phyloP scores from a whole-genome alignment of 805 yeast species.

The Nakazawaea laoshanensis region DNA sequence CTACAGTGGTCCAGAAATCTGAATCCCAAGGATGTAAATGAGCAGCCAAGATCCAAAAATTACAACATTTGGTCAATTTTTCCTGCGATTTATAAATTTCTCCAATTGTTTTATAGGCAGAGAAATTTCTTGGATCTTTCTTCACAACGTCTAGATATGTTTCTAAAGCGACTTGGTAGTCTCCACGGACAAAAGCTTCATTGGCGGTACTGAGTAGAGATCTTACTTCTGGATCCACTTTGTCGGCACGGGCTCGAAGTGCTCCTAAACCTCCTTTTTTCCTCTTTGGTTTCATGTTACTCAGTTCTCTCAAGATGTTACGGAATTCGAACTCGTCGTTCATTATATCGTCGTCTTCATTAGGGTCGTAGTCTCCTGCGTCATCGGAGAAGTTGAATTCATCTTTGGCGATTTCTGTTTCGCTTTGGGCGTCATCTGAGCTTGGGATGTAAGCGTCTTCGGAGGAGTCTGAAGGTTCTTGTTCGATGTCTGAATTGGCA shows the following conservation, averaged over 20 bases:
- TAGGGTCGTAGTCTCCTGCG: slow-evolving; percentile 15
- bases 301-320: slow-evolving; percentile 61
- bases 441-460: too few relatives aligned
- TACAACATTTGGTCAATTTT: slow-evolving; percentile 61
- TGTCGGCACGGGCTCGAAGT: slow-evolving; percentile 28
- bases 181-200: slow-evolving; percentile 65
- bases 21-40: slow-evolving; percentile 68
- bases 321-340: slow-evolving; percentile 40
- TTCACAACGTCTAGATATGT: slow-evolving; percentile 64
- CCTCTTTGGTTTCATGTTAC: slow-evolving; percentile 47
- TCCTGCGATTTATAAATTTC: slow-evolving; percentile 71
- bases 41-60: slow-evolving; percentile 77
- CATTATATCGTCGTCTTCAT: slow-evolving; percentile 22
- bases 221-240: slow-evolving; percentile 66
- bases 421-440: slow-evolving; percentile 13
- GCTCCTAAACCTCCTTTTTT: slow-evolving; percentile 21
- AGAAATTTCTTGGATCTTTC: slow-evolving; percentile 66
- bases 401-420: slow-evolving; percentile 6
- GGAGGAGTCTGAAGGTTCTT: too few relatives aligned
- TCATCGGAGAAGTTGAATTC: slow-evolving; percentile 12
- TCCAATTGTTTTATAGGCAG: slow-evolving; percentile 84
- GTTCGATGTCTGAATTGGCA: too few relatives aligned
- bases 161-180: slow-evolving; percentile 50
- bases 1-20: slow-evolving; percentile 73
- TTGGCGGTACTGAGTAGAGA: slow-evolving; percentile 63